Percentiles rank a stretch among this genome's conserved stretches.
Conservation (phyloP, 768 basidiomycete genomes). For the Amanita inopinata region DNA sequence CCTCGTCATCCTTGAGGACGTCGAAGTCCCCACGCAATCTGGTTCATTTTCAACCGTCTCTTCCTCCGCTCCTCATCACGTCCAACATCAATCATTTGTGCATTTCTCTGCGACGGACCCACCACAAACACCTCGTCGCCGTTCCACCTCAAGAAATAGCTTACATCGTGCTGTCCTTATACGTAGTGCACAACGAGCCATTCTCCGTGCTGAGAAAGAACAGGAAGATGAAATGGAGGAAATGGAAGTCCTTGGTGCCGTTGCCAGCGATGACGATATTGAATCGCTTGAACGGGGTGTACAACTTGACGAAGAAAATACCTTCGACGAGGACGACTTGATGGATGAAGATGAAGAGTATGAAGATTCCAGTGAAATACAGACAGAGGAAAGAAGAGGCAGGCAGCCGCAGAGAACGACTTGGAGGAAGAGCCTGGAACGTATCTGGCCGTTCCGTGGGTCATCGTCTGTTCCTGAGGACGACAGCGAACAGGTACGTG, state of each 20-base stretch:
- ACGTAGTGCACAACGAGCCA: constrained; percentile 56
- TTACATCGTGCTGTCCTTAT: constrained; percentile 65
- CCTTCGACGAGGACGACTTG: constrained; percentile 18
- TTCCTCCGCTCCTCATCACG: constrained; percentile 10
- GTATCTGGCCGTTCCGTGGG: constrained; percentile 31
- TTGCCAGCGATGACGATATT: constrained; percentile 27
- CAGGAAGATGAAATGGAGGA: constrained; percentile 40
- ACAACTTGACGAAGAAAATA: constrained; percentile 13
- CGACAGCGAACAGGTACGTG: constrained; percentile 17
- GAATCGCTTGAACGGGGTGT: constrained; percentile 17
- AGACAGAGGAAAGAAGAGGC: constrained; percentile 19
- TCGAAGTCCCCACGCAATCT: constrained; percentile 24
- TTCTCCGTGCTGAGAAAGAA: constrained; percentile 41
- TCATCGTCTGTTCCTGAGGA: constrained; percentile 16
- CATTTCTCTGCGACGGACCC: constrained; percentile 13
- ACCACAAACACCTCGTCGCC: constrained; percentile 27
- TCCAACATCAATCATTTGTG: constrained; percentile 12
- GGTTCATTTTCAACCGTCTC: constrained; percentile 12
- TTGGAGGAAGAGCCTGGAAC: constrained; percentile 35
- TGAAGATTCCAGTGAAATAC: constrained; percentile 20
- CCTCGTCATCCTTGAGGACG: constrained; percentile 63
- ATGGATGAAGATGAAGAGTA: constrained; percentile 16
- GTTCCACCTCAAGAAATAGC: constrained; percentile 34
- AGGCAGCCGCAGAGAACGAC: constrained; percentile 22
- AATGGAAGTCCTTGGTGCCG: constrained; percentile 35